phyloP scores from a whole-genome alignment of 1,284 basidiomycete genomes.

The Rhodotorula sp. region DNA sequence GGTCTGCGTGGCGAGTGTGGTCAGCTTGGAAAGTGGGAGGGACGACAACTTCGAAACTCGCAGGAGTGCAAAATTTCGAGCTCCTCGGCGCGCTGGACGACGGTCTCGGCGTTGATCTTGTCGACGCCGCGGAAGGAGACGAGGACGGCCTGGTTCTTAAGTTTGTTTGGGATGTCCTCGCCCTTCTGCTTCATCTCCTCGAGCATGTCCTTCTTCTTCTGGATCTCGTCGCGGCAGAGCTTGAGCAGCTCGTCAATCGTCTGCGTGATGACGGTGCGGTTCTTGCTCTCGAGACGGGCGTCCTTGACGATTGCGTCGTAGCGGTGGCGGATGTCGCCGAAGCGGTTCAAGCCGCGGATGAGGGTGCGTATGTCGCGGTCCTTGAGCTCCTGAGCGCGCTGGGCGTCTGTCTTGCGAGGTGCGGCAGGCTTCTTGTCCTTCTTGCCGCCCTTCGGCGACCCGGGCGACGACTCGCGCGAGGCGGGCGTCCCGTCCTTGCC shows the following conservation, averaged over 20 bases:
- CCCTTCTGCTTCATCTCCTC: conserved; percentile 72
- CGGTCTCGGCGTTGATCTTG: conserved; percentile 97
- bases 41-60: conserved; percentile 6
- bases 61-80: conserved; percentile 79
- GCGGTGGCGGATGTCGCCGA: conserved; percentile 94
- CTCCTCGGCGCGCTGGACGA: conserved; percentile 84
- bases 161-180: conserved; percentile 59
- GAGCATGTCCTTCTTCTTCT: conserved; percentile 78
- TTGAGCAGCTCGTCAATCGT: conserved; percentile 90
- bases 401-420: conserved; percentile 66
- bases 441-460: conserved; percentile 28
- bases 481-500: conserved; percentile 79
- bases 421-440: conserved; percentile 41
- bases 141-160: conserved; percentile 92
- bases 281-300: conserved; percentile 92
- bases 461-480: conserved; percentile 55
- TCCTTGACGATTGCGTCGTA: conserved; percentile 92
- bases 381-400: conserved; percentile 93
- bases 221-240: conserved; percentile 77
- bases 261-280: conserved; percentile 85
- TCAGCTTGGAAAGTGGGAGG: neutral
- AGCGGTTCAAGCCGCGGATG: conserved; percentile 91
- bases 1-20: conserved; percentile 46
- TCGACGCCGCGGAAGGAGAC: conserved; percentile 84
- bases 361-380: conserved; percentile 95